phyloP scores from a whole-genome alignment of 352 stramenopile genomes.

The Globisporangium solare region DNA sequence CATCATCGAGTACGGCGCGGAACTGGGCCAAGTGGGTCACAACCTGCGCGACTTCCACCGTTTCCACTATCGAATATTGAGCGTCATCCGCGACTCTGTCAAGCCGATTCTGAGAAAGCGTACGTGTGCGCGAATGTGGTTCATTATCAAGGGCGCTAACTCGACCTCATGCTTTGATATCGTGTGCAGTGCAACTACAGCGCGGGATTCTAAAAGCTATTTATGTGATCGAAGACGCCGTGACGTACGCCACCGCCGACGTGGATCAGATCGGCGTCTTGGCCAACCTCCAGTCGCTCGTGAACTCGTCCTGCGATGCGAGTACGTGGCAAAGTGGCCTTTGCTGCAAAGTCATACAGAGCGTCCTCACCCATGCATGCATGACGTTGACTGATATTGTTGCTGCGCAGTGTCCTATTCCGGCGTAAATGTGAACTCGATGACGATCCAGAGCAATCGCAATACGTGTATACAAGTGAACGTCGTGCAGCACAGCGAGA shows the following conservation, averaged over 20 bases:
- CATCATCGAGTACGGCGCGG: conserved; percentile 66
- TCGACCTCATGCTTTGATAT: background rate
- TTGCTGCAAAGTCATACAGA: too few species aligned
- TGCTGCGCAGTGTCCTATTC: conserved; percentile 82
- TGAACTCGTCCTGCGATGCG: conserved; percentile 83
- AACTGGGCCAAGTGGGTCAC: conserved; percentile 79
- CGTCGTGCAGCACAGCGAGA: conserved; percentile 70
- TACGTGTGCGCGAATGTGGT: conserved; percentile 38
- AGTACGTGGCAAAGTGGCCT: conserved; percentile 34
- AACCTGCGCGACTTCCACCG: conserved; percentile 90
- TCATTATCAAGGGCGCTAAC: too few species aligned
- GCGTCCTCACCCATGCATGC: too few species aligned
- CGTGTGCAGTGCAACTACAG: conserved; percentile 74
- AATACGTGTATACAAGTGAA: conserved; percentile 87
- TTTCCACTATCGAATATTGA: conserved; percentile 85
- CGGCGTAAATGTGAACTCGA: conserved; percentile 69
- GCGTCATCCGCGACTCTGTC: conserved; percentile 77
- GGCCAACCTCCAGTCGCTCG: conserved; percentile 85
- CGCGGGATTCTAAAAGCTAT: conserved; percentile 86
- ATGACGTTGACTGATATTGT: too few species aligned
- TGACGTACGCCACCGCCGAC: conserved; percentile 79
- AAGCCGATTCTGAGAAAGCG: conserved; percentile 82
- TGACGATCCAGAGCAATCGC: conserved; percentile 84
- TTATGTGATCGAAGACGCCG: conserved; percentile 80
- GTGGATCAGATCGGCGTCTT: conserved; percentile 90